Percentiles rank a stretch among this genome's conserved stretches.
Evolutionary conservation across 108 stramenopile species (phyloP).

Genomic region (Skeletonema tropicum): DNA sequence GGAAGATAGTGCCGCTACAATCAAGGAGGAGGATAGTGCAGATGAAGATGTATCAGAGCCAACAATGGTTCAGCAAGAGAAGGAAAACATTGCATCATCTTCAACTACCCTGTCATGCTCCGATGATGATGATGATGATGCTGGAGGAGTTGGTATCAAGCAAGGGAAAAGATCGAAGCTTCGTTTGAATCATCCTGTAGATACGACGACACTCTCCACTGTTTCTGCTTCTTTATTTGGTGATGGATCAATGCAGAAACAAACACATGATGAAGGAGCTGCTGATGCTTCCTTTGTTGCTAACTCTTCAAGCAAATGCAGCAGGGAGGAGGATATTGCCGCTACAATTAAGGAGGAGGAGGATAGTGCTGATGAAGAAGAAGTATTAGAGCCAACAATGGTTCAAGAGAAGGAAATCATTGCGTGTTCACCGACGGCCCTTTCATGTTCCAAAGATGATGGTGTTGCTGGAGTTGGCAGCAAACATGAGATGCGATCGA

Average conservation of each 20-base stretch:
- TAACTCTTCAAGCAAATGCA: no score
- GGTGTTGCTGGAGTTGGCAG: neutral
- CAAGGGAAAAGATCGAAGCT: no score
- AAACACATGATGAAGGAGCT: no score
- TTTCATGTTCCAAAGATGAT: neutral
- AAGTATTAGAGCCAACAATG: neutral
- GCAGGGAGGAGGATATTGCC: no score
- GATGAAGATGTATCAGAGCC: neutral
- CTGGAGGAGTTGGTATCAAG: no score
- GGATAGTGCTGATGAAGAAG: neutral
- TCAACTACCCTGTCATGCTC: neutral
- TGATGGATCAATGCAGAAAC: no score
- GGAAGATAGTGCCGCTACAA: neutral
- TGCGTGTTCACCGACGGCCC: neutral
- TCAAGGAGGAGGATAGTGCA: neutral
- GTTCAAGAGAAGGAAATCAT: neutral
- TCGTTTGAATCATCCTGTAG: no score
- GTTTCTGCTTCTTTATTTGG: no score
- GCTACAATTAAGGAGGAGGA: neutral
- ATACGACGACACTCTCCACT: no score
- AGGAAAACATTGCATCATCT: neutral
- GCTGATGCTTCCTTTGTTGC: no score
- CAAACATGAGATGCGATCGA: neutral
- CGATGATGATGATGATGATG: neutral
- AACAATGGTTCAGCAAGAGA: neutral